Conservation (phyloP, 108 stramenopile species). For the Nitzschia palea region DNA sequence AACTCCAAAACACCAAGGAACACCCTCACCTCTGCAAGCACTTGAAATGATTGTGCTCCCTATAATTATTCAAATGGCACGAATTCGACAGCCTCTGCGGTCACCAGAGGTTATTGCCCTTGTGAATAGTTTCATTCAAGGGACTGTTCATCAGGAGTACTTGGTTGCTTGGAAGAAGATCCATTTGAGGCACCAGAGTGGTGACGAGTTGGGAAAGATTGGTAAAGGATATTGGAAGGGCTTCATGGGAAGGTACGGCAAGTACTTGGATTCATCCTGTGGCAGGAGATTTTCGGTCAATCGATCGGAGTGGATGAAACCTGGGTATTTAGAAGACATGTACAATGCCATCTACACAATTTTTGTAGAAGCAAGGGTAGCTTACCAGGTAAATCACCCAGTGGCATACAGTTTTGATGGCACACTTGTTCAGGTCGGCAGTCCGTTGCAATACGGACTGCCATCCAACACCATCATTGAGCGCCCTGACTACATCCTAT, state of each 20-base stretch:
- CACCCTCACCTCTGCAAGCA: not conserved
- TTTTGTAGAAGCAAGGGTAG: not conserved
- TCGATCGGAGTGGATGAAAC: not conserved
- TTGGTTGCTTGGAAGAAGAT: not conserved
- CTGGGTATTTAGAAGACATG: not conserved
- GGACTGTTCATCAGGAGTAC: not conserved
- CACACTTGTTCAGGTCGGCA: not conserved
- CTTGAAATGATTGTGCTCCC: not conserved
- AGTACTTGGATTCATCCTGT: not conserved
- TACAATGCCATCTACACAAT: not conserved
- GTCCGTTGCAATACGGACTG: not conserved
- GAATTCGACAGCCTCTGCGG: not conserved
- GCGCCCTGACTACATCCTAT: not conserved
- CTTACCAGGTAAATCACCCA: not conserved
- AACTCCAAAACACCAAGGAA: not conserved
- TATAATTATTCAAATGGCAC: not conserved
- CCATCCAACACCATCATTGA: not conserved
- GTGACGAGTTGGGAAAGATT: not conserved
- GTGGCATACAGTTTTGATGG: not conserved
- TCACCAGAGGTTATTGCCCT: not conserved
- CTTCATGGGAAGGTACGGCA: not conserved
- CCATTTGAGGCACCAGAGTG: not conserved
- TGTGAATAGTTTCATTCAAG: not conserved
- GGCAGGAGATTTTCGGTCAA: not conserved
- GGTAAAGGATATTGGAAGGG: not conserved